Evolutionary conservation across 2,329 filamentous ascomycete genomes (phyloP), one percentile per base, ranked within the genome.

Genomic region (Pseudogymnoascus sp.): DNA sequence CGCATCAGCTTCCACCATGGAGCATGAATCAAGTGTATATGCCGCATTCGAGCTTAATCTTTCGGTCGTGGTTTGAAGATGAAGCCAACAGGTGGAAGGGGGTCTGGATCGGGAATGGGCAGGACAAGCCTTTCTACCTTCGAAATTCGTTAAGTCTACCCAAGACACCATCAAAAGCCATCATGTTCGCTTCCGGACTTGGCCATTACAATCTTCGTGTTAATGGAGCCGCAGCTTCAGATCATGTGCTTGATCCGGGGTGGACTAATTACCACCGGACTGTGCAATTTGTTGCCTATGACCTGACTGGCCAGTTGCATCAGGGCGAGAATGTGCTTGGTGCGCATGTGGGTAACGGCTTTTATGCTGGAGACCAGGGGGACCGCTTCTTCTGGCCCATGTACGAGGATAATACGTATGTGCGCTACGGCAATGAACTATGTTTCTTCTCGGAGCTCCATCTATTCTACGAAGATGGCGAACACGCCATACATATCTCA

Each of bases 21-120:
- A 76, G 74, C 64, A 76, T 77, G 74, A 77, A 76, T 60, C 74
- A 77, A 60, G 75, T 72, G 16, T 76, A 77, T 64, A 77, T 77
- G 75, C 75, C 74, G 8, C 75, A 77, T 61, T 72, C 72, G 4
- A 75, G 74, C 36, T 69, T 77, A 11, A 77, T 77, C 62, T 77
- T 77, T 62, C 71, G 74, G 28, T 72, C 74, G 4, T 77, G 75
- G 75, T 76, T 76, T 60, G 75, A 76, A 64, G 73, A 77, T 39
- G 72, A 74, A 62, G 65, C 66, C 16, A 74, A 76, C 63, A 69
- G 74, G 36, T 76, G 75, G 74, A 76, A 76, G 61, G 74, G 70
- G 3, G 73, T 76, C 2, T 77, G 74, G 75, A 73, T 77, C 33
- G 75, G 75, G 14, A 68, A 77, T 58, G 73, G 74, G 33, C 70